Conservation (phyloP, 768 basidiomycete species). For the Lactarius vividus region DNA sequence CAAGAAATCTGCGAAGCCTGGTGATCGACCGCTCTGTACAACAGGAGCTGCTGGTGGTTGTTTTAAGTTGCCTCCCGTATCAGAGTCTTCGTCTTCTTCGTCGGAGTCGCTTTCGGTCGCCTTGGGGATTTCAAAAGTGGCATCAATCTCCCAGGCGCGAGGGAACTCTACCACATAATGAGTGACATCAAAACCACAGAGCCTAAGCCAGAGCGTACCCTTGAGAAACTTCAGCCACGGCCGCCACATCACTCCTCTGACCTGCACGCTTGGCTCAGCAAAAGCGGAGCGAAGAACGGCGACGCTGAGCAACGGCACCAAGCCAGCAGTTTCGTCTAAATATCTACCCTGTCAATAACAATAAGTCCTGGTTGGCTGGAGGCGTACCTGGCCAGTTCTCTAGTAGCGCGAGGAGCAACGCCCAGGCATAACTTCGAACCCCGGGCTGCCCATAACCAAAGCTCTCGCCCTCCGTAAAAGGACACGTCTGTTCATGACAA, state of each 20-base stretch:
- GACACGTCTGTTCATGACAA: slow-evolving; percentile 42
- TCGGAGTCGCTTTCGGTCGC: slow-evolving; percentile 38
- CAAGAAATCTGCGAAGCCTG: slow-evolving; percentile 69
- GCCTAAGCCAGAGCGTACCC: slow-evolving; percentile 43
- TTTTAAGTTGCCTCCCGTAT: slow-evolving; percentile 40
- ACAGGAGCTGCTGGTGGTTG: slow-evolving; percentile 1
- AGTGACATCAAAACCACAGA: neutral
- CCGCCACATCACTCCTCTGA: slow-evolving; percentile 66
- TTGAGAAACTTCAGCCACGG: slow-evolving; percentile 69
- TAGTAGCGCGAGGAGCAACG: slow-evolving; percentile 47
- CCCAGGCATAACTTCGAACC: slow-evolving; percentile 73
- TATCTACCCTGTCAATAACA: neutral
- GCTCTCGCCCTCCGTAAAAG: slow-evolving; percentile 43
- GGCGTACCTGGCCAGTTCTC: slow-evolving; percentile 45
- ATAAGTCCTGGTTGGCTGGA: neutral
- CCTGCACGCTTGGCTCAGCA: slow-evolving; percentile 66
- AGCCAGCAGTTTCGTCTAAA: slow-evolving; percentile 31
- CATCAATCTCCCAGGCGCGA: slow-evolving; percentile 59
- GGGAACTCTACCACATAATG: slow-evolving; percentile 49
- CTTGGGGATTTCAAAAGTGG: slow-evolving; percentile 28
- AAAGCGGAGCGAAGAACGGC: slow-evolving; percentile 66
- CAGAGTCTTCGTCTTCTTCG: slow-evolving; percentile 35
- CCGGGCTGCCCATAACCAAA: slow-evolving; percentile 68
- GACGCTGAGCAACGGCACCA: slow-evolving; percentile 50
- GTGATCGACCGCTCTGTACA: neutral